Evolutionary conservation across 225 moss, liverwort and hornwort species (phyloP), one percentile per base, ranked within the genome.

Genomic region (Pleurozium schreberi): DNA sequence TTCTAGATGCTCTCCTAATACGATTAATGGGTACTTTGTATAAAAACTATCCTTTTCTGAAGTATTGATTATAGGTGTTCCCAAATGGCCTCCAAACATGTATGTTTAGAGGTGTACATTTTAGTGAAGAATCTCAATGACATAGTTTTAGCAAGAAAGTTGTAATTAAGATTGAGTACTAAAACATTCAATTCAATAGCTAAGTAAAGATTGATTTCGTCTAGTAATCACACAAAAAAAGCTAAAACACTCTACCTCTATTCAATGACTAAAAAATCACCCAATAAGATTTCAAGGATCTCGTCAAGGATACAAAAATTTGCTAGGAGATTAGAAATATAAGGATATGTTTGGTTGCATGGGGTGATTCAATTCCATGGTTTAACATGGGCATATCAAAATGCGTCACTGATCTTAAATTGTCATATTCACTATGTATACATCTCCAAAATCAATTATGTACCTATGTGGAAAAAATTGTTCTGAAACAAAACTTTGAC

Each of bases 61-160:
- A 79, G 3, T 38, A 57, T 40, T 79, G 40, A 30, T 28, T 8
- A 28, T 28, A 27, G 11, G 3, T 18, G 8, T 57, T 55, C 4
- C 11, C 5, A 17, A 57, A 55, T 27, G 0, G 0, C 0, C 16
- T 3, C 17, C 15, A 36, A 22, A 36, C 14, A 5, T 34, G 2
- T 8, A 77, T 53, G 6, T 53, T 36, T 34, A 13, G 21, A 75
- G 8, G 52, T 21, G 8, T 34, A 21, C 38, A 78, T 78, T 55
- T 78, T 27, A 58, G 26, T 57, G 18, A 79, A 79, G 18, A n/a
- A 40, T 79, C 26, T 79, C 27, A n/a, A n/a, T 11, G 26, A 3
- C 17, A 57, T 17, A 20, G 9, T 55, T 55, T 53, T 16, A 79
- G 11, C 2, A 53, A 79, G 11, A 79, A 3, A 79, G 3, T 57